Conservation (phyloP, 805 yeast species). For the Yarrowia sp. region DNA sequence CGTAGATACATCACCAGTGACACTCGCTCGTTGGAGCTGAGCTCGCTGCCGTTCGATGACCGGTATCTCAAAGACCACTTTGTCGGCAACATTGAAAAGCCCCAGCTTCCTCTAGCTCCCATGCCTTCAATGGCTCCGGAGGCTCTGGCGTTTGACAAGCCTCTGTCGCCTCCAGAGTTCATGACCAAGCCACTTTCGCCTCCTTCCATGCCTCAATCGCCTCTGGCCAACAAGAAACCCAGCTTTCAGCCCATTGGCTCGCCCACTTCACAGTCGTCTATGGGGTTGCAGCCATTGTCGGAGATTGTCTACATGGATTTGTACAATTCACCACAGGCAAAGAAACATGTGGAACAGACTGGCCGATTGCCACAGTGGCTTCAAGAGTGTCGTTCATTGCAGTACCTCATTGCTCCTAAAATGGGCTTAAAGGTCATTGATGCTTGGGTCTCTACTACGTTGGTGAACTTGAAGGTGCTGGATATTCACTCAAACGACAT, state of each 20-base stretch:
- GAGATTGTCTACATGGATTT: conserved; percentile 1
- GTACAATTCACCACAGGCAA: not conserved
- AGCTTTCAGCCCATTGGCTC: not conserved
- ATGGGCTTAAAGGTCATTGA: conserved; percentile 6
- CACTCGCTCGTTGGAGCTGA: not conserved
- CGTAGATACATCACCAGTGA: conserved; percentile 15
- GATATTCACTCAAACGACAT: not conserved
- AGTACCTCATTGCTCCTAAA: not conserved
- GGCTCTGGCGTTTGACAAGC: not conserved
- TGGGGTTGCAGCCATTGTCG: not conserved
- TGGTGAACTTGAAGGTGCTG: conserved; percentile 4
- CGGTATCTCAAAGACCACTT: not conserved
- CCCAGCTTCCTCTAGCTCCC: not conserved
- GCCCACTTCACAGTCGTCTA: not conserved
- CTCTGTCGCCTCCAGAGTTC: not conserved
- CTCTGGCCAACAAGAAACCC: not conserved
- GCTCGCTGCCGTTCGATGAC: conserved; percentile 3
- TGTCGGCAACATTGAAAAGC: not conserved
- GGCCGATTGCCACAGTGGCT: conserved; percentile 1
- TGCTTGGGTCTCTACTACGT: not conserved
- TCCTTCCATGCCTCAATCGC: not conserved
- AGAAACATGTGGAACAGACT: not conserved
- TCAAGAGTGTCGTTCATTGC: not conserved
- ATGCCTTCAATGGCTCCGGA: not conserved
- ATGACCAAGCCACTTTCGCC: not conserved